Evolutionary conservation across 2,329 filamentous ascomycete genomes (phyloP).

Genomic region (Helotiales sp.): DNA sequence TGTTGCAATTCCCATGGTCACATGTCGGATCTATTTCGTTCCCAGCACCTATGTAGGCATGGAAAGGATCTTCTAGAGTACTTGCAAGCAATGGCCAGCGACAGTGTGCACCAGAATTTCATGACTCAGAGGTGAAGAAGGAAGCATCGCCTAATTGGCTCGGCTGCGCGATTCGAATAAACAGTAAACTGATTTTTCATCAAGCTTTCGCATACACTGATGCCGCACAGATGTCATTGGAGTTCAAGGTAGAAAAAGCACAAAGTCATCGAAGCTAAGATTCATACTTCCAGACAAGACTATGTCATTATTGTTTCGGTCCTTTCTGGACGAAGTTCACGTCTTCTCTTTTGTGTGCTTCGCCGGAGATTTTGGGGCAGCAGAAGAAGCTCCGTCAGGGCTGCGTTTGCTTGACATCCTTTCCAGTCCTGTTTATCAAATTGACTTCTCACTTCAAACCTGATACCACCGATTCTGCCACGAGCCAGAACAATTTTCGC

Average conservation of each 20-base stretch:
- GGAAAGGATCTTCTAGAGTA: too few species aligned
- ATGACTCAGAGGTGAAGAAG: background rate
- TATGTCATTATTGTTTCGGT: background rate
- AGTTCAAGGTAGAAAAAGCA: background rate
- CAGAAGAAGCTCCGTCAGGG: background rate
- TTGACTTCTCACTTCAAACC: constrained; percentile 9
- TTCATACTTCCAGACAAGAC: background rate
- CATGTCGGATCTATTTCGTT: background rate
- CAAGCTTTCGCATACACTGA: background rate
- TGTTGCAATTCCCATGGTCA: background rate
- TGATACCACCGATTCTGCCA: background rate
- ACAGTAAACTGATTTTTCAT: background rate
- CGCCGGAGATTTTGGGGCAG: background rate
- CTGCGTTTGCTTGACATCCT: constrained; percentile 35
- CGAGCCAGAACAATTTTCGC: background rate
- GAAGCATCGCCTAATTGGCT: background rate
- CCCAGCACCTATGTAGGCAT: too few species aligned
- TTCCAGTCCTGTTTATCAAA: constrained; percentile 29
- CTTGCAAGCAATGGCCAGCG: too few species aligned
- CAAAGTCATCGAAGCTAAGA: background rate
- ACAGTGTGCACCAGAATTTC: background rate
- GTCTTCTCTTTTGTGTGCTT: background rate
- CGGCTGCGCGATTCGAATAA: background rate
- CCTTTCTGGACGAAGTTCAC: background rate
- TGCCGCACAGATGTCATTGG: background rate